Evolutionary conservation across 2,329 filamentous ascomycete genomes (phyloP), one percentile per base, ranked within the genome.

Genomic region (Ceratocystis cacaofunesta): DNA sequence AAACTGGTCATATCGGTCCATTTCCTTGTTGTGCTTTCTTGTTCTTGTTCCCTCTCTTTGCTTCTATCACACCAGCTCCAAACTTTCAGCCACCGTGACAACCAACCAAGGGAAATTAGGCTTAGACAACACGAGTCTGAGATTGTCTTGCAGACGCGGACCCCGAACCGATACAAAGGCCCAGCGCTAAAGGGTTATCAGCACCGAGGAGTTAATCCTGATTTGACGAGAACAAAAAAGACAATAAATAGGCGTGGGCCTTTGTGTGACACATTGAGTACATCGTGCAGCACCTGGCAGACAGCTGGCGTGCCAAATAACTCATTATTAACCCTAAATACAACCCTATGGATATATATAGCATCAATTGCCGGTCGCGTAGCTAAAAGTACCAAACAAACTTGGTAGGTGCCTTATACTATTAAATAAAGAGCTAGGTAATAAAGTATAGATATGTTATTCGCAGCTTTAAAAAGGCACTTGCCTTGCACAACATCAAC

Each of bases 111-210:
- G 55, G 12, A 58, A 58, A 58, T 58, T 28, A 58, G 55, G 55
- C 28, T 58, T 36, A 58, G 55, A 58, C 55, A 58, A 58, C 55
- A 58, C 55, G 55, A 58, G 25, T 30, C 5, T 58, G 30, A 36
- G 30, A 58, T 32, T 58, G 55, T 58, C 55, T 58, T 58, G 55
- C 55, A 58, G 55, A 36, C 19, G 30, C 17, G 28, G 55, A 8
- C 55, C 55, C 55, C 32, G 25, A 36, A n/a, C 28, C 28, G 25
- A 58, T 30, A 58, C 15, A 19, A 30, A n/a, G 17, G 17, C 22
- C 25, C 55, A 58, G 48, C 55, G 55, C 55, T 58, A 58, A 58
- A 58, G 28, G 55, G 55, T 32, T 30, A 25, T 36, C 28, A 36
- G 30, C 28, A 30, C 28, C n/a, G 55, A 58, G 55, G 30, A 17